Conservation (phyloP, 805 yeast species). For the Nakazawaea sp. region DNA sequence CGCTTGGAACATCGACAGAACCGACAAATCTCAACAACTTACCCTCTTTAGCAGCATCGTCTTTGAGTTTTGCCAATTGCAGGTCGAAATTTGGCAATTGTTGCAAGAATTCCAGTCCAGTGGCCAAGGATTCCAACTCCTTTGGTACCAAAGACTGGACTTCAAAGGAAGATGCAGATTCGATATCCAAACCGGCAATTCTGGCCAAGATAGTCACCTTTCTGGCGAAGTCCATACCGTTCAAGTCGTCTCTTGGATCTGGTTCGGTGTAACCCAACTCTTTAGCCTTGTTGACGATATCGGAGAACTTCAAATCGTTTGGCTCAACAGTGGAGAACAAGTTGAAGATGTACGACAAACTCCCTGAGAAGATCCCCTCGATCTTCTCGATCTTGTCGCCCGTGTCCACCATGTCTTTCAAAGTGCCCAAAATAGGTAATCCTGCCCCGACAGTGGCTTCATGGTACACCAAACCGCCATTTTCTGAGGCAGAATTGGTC, state of each 20-base stretch:
- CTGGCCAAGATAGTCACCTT: constrained; percentile 95
- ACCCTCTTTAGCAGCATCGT: constrained; percentile 72
- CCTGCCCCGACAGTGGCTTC: constrained; percentile 99
- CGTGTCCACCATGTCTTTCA: constrained; percentile 82
- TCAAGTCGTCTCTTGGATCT: constrained; percentile 97
- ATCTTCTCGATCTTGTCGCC: constrained; percentile 90
- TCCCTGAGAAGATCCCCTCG: constrained; percentile 96
- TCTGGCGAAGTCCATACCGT: constrained; percentile 97
- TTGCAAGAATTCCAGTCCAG: constrained; percentile 73
- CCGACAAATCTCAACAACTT: constrained; percentile 95
- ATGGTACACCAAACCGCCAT: constrained; percentile 81
- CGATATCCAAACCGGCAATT: constrained; percentile 78
- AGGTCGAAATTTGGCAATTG: constrained; percentile 79
- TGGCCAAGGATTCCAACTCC: constrained; percentile 64
- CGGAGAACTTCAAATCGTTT: constrained; percentile 71
- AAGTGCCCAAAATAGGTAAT: constrained; percentile 83
- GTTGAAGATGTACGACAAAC: constrained; percentile 91
- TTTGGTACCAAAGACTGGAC: constrained; percentile 91
- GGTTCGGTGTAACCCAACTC: constrained; percentile 96
- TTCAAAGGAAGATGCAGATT: constrained; percentile 87
- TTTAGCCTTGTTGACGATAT: constrained; percentile 84
- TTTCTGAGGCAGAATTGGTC: constrained; percentile 39
- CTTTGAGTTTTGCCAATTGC: constrained; percentile 70
- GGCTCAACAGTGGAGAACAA: constrained; percentile 72
- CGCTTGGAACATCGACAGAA: constrained; percentile 68